Percentiles rank a stretch among this genome's conserved stretches.
phyloP scores from a whole-genome alignment of 225 moss, liverwort and hornwort species.

The Physcomitrium patens region DNA sequence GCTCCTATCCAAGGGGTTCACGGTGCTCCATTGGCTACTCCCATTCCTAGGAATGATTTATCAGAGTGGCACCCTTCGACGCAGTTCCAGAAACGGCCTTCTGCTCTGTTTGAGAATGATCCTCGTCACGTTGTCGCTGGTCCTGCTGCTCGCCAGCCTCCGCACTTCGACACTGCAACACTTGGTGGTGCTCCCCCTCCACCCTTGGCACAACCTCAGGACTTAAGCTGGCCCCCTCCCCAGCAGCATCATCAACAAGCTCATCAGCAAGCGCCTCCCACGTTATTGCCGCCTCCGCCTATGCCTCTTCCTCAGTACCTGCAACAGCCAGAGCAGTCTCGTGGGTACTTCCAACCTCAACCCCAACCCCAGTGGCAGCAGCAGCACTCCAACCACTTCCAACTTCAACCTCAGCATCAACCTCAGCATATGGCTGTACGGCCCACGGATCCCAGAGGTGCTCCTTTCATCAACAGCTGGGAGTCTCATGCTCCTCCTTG shows the following conservation, averaged over 20 bases:
- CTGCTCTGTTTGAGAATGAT: conserved; percentile 35
- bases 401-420: conserved; percentile 36
- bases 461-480: conserved; percentile 35
- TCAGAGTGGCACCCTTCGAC: conserved; percentile 64
- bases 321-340: conserved; percentile 9
- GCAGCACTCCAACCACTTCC: conserved; percentile 38
- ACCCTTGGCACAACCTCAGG: conserved; percentile 41
- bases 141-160: conserved; percentile 28
- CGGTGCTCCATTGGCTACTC: conserved; percentile 25
- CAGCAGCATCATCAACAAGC: conserved; percentile 36
- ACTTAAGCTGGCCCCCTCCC: conserved; percentile 46
- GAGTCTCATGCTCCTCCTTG: conserved; percentile 39
- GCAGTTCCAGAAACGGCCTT: conserved; percentile 50
- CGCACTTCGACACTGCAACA: conserved; percentile 49
- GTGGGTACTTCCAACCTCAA: conserved; percentile 16
- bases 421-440: conserved; percentile 31
- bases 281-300: conserved; percentile 37
- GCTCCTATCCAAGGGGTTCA: conserved; percentile 21
- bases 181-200: conserved; percentile 38
- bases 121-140: conserved; percentile 36
- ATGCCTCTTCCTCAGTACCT: neutral
- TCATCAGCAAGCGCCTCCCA: conserved; percentile 35
- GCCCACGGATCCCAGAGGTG: conserved; percentile 49
- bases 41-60: conserved; percentile 50
- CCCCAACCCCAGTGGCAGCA: conserved; percentile 37